Base-by-base conservation (phyloP, 805 yeast genomes). In the Candida nonsorbophila region DNA sequence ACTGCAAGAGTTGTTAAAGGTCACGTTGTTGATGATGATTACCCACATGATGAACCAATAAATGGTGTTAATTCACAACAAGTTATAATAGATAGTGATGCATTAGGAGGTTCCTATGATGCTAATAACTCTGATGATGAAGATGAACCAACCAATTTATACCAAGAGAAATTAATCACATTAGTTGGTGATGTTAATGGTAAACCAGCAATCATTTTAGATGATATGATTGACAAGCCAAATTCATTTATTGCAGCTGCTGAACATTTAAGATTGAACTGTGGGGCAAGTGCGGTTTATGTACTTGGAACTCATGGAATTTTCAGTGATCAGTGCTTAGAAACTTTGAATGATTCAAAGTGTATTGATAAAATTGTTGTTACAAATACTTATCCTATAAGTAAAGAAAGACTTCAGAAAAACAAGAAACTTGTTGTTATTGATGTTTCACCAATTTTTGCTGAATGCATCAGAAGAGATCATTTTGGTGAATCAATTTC, bases 401-500 rank as follows among this genome's bases (percentile, higher is more conserved):
- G 80, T 12, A 72, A 72, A 41, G 81, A 75, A 35, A 68, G 73
- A 43, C 58, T 72, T 18, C 68, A 65, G 30, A 69, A 66, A 28
- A 69, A 79, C 39, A 64, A 74, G 35, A 92, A 92, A 58, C 69
- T 92, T 45, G 78, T 77, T 10, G 82, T 86, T 28, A 87, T 92
- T 47, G 98, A 92, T 51, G 94, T 92, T 28, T 83, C 96, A 37
- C 83, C 95, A 12, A 87, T 92, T 30, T 84, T 92, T 51, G 97
- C 97, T 20, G 99, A 92, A 67, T 92, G 97, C 60, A 90, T 92
- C 38, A 80, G 99, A 65, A 83, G 99, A 67, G 96, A 92, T 54
- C 99, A 92, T 58, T 88, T 90, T 48, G 99, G 98, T 55, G 97
- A 90, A 66, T 82, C 94, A 46, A 88, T 90, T 38, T 84, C 95